A percentile compares a stretch with the other conserved stretches of the same genome.
These are phyloP conservation scores for Phytophthora crassamura DNA, from an alignment of 352 stramenopile genomes.

Conservation along the genomic window DNA sequence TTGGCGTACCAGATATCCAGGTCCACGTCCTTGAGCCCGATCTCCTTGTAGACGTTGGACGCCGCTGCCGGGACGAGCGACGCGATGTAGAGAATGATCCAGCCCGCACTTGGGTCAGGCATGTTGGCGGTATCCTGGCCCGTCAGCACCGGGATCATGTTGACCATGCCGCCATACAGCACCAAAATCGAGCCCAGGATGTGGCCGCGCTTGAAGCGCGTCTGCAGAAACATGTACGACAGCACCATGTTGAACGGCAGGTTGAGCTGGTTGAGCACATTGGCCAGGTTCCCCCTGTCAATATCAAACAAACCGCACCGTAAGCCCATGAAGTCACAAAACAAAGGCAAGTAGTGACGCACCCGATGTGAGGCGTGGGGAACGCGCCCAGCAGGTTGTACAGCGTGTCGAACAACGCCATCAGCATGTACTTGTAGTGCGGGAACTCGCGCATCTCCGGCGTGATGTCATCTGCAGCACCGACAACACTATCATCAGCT, in stretches of 20 bases:
- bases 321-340: neutral
- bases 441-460: slow-evolving; percentile 82
- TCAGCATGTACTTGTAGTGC: slow-evolving; percentile 89
- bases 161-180: slow-evolving; percentile 85
- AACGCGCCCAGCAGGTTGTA: slow-evolving; percentile 87
- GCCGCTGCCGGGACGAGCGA: slow-evolving; percentile 70
- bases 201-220: slow-evolving; percentile 84
- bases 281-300: slow-evolving; percentile 80
- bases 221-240: slow-evolving; percentile 80
- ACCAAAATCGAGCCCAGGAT: slow-evolving; percentile 87
- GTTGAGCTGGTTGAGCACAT: slow-evolving; percentile 87
- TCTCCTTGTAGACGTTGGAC: slow-evolving; percentile 92
- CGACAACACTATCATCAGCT: neutral
- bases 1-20: slow-evolving; percentile 91
- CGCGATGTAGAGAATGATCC: slow-evolving; percentile 83
- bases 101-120: slow-evolving; percentile 73
- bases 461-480: slow-evolving; percentile 77
- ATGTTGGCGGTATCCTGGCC: slow-evolving; percentile 73
- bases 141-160: slow-evolving; percentile 83
- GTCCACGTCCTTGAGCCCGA: slow-evolving; percentile 88
- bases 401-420: slow-evolving; percentile 86
- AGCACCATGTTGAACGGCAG: slow-evolving; percentile 90
- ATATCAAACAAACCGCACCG: neutral
- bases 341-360: slow-evolving; percentile 12
- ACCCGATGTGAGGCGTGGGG: slow-evolving; percentile 88